Evolutionary conservation across 257 asterid species (phyloP), one percentile per base, ranked within the genome.

Genomic region (Thymus quinquecostatus): DNA sequence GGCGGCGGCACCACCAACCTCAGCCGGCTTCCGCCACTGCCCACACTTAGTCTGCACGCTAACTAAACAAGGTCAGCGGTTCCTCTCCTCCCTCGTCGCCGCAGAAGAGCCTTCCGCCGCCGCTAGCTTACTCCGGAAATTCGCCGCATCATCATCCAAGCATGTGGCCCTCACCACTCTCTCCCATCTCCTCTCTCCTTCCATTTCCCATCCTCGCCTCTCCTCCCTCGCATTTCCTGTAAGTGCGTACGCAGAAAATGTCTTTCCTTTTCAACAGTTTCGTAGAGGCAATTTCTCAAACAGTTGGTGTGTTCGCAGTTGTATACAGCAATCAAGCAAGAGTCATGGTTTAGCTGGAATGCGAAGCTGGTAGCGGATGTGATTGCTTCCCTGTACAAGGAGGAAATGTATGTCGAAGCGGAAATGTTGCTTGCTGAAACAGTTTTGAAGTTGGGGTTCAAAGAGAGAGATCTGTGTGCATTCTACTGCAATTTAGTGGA

Each of bases 281-380:
- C 56, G 14, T 13, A 32, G 10, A 10, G 38, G 66, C 32, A 48
- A 63, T 32, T 33, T 30, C 43, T 44, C 69, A 64, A 66, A 36
- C 32, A 54, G 34, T 76, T 62, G 69, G 33, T 63, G 60, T 74
- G 59, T 50, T 65, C 74, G 88, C 84, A 91, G 99, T 38, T 94
- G 89, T 94, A 89, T 73, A 43, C 74, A 64, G 72, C 75, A 53
- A 88, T 94, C 40, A 59, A 83, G 61, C 86, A 86, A 68, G 90
- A 89, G 60, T 51, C 97, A 1, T 91, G 99, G 97, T 94, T 94
- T 86, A 68, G 76, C 53, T 91, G 99, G 99, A 94, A 91, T 63
- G 79, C 90, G 7, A 94, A 88, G 88, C 85, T 91, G 56, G 92
- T 77, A 60, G 96, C 96, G 0, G 95, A 91, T 14, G 79, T 91